phyloP scores from a whole-genome alignment of 495 filamentous ascomycete genomes.

The Penicillium roqueforti region DNA sequence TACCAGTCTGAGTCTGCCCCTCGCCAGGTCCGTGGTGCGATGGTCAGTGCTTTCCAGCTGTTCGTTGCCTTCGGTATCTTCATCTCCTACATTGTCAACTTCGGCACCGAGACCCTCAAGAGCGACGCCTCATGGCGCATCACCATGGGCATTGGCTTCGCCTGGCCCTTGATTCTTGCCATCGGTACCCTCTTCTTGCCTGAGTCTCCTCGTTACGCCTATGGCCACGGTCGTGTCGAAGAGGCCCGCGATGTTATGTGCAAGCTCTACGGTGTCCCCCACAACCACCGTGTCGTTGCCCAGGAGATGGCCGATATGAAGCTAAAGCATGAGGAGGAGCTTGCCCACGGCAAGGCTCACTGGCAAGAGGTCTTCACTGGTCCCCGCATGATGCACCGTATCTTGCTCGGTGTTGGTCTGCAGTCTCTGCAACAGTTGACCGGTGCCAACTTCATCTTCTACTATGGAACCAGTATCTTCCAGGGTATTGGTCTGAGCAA shows the following conservation, averaged over 20 bases:
- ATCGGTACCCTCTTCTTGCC: slow-evolving; percentile 66
- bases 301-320: slow-evolving; percentile 65
- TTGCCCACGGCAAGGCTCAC: slow-evolving; percentile 47
- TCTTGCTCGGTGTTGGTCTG: slow-evolving; percentile 61
- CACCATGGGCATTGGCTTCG: slow-evolving; percentile 73
- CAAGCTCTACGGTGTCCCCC: slow-evolving; percentile 63
- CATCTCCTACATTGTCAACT: slow-evolving; percentile 77
- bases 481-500: slow-evolving; percentile 61
- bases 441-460: slow-evolving; percentile 79
- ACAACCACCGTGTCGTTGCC: slow-evolving; percentile 58
- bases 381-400: slow-evolving; percentile 70
- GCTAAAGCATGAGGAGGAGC: slow-evolving; percentile 57
- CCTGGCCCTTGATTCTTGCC: slow-evolving; percentile 71
- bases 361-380: slow-evolving; percentile 68
- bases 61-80: slow-evolving; percentile 87
- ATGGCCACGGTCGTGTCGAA: slow-evolving; percentile 59
- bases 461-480: slow-evolving; percentile 75
- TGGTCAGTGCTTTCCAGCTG: slow-evolving; percentile 74
- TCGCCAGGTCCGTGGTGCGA: slow-evolving; percentile 60
- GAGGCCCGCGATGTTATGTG: slow-evolving; percentile 67
- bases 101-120: slow-evolving; percentile 56
- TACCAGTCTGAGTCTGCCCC: slow-evolving; percentile 69
- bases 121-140: slow-evolving; percentile 69
- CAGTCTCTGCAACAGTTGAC: slow-evolving; percentile 72
- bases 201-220: slow-evolving; percentile 68